These are phyloP conservation scores for Cryomyces minteri DNA, from an alignment of 495 filamentous ascomycete species.

Conservation along the genomic window DNA sequence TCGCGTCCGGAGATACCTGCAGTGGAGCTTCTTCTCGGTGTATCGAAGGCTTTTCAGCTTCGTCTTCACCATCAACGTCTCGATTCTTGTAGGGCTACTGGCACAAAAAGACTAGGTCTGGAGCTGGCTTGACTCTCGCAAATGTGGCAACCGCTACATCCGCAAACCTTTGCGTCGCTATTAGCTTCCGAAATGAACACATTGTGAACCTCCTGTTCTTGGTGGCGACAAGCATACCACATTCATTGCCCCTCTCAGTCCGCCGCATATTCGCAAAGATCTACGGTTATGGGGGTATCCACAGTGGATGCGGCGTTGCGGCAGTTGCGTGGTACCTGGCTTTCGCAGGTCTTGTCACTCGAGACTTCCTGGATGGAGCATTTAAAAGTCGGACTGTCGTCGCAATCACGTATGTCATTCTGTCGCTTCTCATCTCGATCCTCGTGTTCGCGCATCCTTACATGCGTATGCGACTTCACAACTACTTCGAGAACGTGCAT, in stretches of 20 bases:
- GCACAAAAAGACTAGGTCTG: no score
- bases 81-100: constrained; percentile 1
- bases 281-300: constrained; percentile 16
- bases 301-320: constrained; percentile 11
- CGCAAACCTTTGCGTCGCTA: constrained; percentile 24
- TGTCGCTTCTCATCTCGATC: constrained; percentile 19
- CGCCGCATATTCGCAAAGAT: constrained; percentile 11
- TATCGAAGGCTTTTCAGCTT: constrained; percentile 15
- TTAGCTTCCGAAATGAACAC: constrained; percentile 24
- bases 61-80: constrained; percentile 26
- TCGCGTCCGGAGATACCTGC: constrained; percentile 3
- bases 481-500: constrained; percentile 49
- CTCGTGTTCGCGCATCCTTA: constrained; percentile 26
- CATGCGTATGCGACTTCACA: constrained; percentile 34
- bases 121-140: constrained; percentile 6
- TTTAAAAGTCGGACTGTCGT: not conserved
- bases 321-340: constrained; percentile 16
- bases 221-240: constrained; percentile 6
- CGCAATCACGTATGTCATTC: constrained; percentile 2
- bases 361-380: not conserved
- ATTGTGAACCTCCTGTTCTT: constrained; percentile 15
- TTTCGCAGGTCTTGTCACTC: constrained; percentile 1
- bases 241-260: constrained; percentile 6
- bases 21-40: constrained; percentile 10
- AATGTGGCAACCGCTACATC: constrained; percentile 22